A percentile compares a stretch with the other conserved stretches of the same genome.
phyloP scores from a whole-genome alignment of 768 basidiomycete species.

The Podaxis sp. region DNA sequence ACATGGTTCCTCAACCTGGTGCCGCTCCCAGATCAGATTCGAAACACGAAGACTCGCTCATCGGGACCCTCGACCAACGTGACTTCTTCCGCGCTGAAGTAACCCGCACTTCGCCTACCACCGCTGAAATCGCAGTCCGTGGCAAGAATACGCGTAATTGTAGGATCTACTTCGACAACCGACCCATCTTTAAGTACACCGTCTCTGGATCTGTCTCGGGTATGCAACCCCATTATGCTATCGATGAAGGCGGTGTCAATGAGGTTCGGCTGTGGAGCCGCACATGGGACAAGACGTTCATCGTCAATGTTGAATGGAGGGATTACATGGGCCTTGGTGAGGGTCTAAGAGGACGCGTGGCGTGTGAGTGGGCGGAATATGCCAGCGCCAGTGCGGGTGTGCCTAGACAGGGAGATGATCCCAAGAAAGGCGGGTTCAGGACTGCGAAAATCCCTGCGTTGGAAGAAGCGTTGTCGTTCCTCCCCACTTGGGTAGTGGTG shows the following conservation, averaged over 20 bases:
- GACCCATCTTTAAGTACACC: conserved; percentile 36
- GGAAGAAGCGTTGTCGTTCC: conserved; percentile 61
- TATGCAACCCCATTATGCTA: conserved; percentile 41
- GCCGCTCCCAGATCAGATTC: conserved; percentile 12
- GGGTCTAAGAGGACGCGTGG: conserved; percentile 41
- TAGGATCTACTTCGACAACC: conserved; percentile 50
- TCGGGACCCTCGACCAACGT: not conserved
- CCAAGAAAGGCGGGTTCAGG: conserved; percentile 18
- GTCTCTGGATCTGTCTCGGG: conserved; percentile 34
- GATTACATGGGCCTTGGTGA: conserved; percentile 15
- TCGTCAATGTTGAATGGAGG: conserved; percentile 52
- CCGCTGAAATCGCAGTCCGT: conserved; percentile 47
- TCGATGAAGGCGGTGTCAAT: conserved; percentile 27
- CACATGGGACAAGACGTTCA: conserved; percentile 52
- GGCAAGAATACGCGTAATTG: conserved; percentile 67
- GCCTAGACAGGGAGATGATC: conserved; percentile 35
- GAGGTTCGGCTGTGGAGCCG: conserved; percentile 60
- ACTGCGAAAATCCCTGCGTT: conserved; percentile 59
- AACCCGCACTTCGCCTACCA: conserved; percentile 37
- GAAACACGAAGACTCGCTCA: not conserved
- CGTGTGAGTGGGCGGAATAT: conserved; percentile 70
- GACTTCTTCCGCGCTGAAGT: conserved; percentile 35
- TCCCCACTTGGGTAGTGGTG: conserved; percentile 68
- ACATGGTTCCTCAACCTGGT: conserved; percentile 37
- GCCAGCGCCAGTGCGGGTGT: conserved; percentile 41